Evolutionary conservation across 2,329 filamentous ascomycete species (phyloP), one percentile per base, ranked within the genome.

Genomic region (Cercospora nicotianae): DNA sequence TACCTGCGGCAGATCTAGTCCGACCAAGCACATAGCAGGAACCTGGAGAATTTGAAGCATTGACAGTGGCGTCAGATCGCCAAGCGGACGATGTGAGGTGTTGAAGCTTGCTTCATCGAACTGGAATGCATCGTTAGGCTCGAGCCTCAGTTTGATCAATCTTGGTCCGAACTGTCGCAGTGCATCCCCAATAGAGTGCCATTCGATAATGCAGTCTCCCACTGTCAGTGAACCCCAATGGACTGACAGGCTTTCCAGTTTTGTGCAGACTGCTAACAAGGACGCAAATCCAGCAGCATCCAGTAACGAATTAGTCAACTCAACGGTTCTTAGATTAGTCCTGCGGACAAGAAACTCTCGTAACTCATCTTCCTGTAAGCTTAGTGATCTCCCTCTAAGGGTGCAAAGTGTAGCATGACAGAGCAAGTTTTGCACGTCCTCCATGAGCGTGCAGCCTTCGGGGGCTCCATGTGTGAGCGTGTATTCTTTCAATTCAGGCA

Each of bases 201-300:
- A 60, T 9, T 55, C 31, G 16, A 67, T 30, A 13, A 48, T 53
- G 39, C 60, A 67, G 10, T 64, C 53, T 39, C 65, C 65, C n/a
- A 67, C 61, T 16, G 9, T 30, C 5, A 60, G 23, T 48, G 51
- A 28, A 3, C 65, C 65, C 51, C 60, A 67, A 13, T 67, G 42
- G 16, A 67, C 33, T n/a, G 39, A 39, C 10, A 67, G 18, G 18
- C 18, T 4, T 18, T 67, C 51, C 30, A 67, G 28, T 1, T 36
- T 31, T 9, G 65, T 39, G n/a, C 60, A 67, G 8, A 20, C 23
- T n/a, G 28, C 10, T 30, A 64, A 39, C 7, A 67, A 13, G 13
- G 12, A 13, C 7, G 36, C 48, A 26, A 67, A n/a, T 16, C 65
- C 60, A 26, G 60, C 31, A 18, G 60, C 65, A 60, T 64, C 60